These are phyloP conservation scores for Salix exigua DNA, from an alignment of 345 rosid species.

Conservation along the genomic window DNA sequence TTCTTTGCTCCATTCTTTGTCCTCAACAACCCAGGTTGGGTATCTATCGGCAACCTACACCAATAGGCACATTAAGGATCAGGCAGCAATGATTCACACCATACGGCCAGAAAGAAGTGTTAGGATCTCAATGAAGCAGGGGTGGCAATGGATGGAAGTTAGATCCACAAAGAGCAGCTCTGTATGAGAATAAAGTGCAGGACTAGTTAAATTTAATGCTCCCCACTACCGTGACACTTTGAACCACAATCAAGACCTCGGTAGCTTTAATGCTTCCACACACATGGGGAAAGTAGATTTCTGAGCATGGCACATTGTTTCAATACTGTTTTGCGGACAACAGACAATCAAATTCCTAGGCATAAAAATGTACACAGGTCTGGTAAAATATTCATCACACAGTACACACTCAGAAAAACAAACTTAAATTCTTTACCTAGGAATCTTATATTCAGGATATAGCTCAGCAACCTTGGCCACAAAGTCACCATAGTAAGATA, in stretches of 20 bases:
- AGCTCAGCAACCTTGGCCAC: conserved; percentile 86
- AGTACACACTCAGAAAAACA: background rate
- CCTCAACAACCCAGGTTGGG: conserved; percentile 76
- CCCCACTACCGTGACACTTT: no score
- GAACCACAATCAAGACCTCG: no score
- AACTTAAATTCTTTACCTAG: conserved; percentile 45
- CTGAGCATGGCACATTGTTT: background rate
- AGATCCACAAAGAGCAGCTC: background rate
- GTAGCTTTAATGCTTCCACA: no score
- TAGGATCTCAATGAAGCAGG: background rate
- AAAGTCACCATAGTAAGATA: conserved; percentile 86
- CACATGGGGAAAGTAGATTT: background rate
- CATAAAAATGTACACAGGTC: background rate
- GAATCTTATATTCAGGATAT: conserved; percentile 77
- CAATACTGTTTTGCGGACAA: background rate
- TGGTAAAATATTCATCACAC: background rate
- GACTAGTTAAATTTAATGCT: background rate
- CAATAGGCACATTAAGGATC: background rate
- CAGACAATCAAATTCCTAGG: background rate
- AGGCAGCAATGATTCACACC: background rate
- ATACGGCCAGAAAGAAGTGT: no score
- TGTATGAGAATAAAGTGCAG: background rate
- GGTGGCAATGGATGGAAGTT: background rate
- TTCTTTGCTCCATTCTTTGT: conserved; percentile 61
- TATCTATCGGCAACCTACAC: conserved; percentile 64